Evolutionary conservation across 2,329 filamentous ascomycete genomes (phyloP).

Genomic region (Dactylonectria macrodidyma): DNA sequence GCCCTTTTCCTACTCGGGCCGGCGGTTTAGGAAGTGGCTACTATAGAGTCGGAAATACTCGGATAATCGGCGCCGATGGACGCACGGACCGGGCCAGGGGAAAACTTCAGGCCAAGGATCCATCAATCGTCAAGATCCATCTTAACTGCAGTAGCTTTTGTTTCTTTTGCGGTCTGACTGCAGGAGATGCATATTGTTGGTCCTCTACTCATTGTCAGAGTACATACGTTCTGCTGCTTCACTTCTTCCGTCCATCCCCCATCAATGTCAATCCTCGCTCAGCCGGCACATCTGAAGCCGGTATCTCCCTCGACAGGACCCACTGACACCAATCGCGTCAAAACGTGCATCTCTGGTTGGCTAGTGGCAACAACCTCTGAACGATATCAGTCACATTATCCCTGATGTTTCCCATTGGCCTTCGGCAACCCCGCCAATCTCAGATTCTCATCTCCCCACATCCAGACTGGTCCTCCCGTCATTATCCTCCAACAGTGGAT

Average conservation of each 20-base stretch:
- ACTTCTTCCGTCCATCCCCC: no score
- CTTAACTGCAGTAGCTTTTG: background rate
- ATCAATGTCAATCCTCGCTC: no score
- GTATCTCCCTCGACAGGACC: conserved; percentile 43
- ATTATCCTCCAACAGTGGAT: conserved; percentile 33
- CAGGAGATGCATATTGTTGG: conserved; percentile 1
- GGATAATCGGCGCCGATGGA: conserved; percentile 49
- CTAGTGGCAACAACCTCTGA: background rate
- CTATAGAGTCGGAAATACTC: conserved; percentile 48
- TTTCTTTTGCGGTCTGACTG: conserved; percentile 26
- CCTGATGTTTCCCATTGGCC: background rate
- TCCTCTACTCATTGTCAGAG: background rate
- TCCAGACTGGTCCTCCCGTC: conserved; percentile 34
- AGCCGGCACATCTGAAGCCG: conserved; percentile 21
- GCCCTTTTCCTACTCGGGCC: conserved; percentile 45
- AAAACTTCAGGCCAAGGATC: conserved; percentile 32
- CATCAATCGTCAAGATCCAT: background rate
- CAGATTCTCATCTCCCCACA: conserved; percentile 8
- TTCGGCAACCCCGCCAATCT: no score
- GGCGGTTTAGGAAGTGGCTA: conserved; percentile 38
- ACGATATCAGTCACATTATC: conserved; percentile 36
- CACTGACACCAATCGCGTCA: conserved; percentile 44
- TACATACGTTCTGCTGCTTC: no score
- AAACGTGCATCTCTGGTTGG: conserved; percentile 41
- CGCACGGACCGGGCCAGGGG: conserved; percentile 45